Evolutionary conservation across 2,329 filamentous ascomycete species (phyloP).

Genomic region (Peltaster fructicola): DNA sequence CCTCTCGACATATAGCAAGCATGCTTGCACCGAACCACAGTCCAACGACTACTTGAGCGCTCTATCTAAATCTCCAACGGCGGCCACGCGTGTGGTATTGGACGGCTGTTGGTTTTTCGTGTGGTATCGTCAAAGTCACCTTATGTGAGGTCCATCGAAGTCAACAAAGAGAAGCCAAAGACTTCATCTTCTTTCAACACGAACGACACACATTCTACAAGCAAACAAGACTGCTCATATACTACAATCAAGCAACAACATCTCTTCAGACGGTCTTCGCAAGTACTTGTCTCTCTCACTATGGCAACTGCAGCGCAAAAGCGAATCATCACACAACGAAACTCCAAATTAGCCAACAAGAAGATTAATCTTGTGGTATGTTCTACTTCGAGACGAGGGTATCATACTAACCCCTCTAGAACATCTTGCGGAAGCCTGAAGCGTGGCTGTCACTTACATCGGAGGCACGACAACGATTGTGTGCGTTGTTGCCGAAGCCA

Average conservation of each 20-base stretch:
- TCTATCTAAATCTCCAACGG: too few relatives aligned
- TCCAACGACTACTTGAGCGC: too few relatives aligned
- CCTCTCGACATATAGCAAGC: too few relatives aligned
- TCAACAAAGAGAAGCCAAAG: neutral
- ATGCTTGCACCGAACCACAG: too few relatives aligned
- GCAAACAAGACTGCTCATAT: neutral
- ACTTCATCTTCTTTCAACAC: too few relatives aligned
- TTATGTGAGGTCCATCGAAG: neutral
- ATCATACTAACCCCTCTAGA: slow-evolving; percentile 7
- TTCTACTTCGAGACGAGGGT: neutral
- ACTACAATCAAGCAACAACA: neutral
- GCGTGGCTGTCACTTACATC: slow-evolving; percentile 15
- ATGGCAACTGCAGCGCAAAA: slow-evolving; percentile 9
- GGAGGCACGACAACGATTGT: slow-evolving; percentile 11
- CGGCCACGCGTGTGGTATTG: too few relatives aligned
- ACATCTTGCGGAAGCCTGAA: slow-evolving; percentile 12
- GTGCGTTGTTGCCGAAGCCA: slow-evolving; percentile 14
- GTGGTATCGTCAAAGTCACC: slow-evolving; percentile 1
- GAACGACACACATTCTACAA: neutral
- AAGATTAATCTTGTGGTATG: slow-evolving; percentile 10
- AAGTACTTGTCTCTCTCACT: neutral
- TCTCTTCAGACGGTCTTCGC: neutral
- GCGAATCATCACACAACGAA: slow-evolving; percentile 12
- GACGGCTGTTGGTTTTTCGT: too few relatives aligned
- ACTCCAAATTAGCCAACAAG: slow-evolving; percentile 11